These are phyloP conservation scores for Allomyces javanicus DNA, from an alignment of 192 early-diverging fungal genomes.

Conservation along the genomic window DNA sequence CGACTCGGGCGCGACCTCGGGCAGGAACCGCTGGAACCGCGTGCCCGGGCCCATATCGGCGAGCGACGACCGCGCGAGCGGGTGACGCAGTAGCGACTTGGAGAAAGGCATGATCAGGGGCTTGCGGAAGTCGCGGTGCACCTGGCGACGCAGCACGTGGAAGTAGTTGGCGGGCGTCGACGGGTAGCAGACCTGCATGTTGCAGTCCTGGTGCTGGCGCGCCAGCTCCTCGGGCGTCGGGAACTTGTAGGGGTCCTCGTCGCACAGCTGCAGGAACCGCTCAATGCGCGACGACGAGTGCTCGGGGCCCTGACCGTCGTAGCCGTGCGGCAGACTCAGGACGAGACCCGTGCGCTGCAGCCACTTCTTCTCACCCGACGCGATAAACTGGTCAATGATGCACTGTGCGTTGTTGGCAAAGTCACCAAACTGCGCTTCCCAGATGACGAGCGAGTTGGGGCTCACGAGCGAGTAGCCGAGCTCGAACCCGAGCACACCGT, in stretches of 20 bases:
- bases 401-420: slow-evolving; percentile 93
- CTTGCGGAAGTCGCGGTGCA: slow-evolving; percentile 94
- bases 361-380: slow-evolving; percentile 95
- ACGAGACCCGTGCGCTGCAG: slow-evolving; percentile 86
- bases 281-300: slow-evolving; percentile 91
- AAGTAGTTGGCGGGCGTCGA: slow-evolving; percentile 98
- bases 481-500: slow-evolving; percentile 87
- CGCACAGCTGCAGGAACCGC: slow-evolving; percentile 85
- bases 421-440: slow-evolving; percentile 99
- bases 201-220: slow-evolving; percentile 94
- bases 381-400: slow-evolving; percentile 96
- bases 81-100: slow-evolving; percentile 85
- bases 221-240: slow-evolving; percentile 56
- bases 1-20: slow-evolving; percentile 65
- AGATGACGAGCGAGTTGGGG: slow-evolving; percentile 82
- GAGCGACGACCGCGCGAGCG: slow-evolving; percentile 66
- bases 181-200: slow-evolving; percentile 91
- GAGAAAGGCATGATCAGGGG: slow-evolving; percentile 63
- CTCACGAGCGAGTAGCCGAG: slow-evolving; percentile 87
- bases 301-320: slow-evolving; percentile 96
- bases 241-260: slow-evolving; percentile 78
- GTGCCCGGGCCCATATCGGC: slow-evolving; percentile 62
- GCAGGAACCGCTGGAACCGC: slow-evolving; percentile 77
- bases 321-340: slow-evolving; percentile 88
- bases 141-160: slow-evolving; percentile 85